Evolutionary conservation across 1,284 basidiomycete genomes (phyloP).

Genomic region (Polyporus tsugae): DNA sequence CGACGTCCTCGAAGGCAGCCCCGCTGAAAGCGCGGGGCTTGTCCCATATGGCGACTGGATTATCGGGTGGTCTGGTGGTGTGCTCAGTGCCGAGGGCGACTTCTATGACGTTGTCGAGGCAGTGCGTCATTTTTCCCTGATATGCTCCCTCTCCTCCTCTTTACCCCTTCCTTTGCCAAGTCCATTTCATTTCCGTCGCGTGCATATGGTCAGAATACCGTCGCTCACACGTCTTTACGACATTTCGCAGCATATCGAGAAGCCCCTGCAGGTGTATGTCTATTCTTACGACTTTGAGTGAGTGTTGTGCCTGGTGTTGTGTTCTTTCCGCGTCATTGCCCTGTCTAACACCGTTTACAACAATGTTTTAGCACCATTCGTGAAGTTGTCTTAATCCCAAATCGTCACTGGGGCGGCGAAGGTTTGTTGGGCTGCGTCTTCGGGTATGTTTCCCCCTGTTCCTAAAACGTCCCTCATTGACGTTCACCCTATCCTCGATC

Average conservation of each 20-base stretch:
- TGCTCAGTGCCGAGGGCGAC: slow-evolving; percentile 91
- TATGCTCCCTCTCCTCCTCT: neutral
- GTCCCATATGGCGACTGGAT: slow-evolving; percentile 93
- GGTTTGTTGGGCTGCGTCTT: slow-evolving; percentile 94
- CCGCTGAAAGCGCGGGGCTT: slow-evolving; percentile 89
- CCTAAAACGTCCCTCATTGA: slow-evolving; percentile 6
- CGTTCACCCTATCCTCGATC: slow-evolving; percentile 10
- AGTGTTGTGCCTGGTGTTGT: slow-evolving; percentile 53
- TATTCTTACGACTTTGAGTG: slow-evolving; percentile 98
- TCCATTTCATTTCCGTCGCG: slow-evolving; percentile 21
- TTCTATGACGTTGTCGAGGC: slow-evolving; percentile 97
- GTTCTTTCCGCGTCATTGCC: slow-evolving; percentile 29
- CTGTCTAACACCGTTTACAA: slow-evolving; percentile 23
- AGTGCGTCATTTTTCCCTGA: slow-evolving; percentile 53
- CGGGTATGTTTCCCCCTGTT: slow-evolving; percentile 63
- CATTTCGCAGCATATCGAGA: slow-evolving; percentile 82
- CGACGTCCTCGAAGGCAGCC: slow-evolving; percentile 95
- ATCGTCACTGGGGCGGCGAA: slow-evolving; percentile 95
- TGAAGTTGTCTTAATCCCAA: slow-evolving; percentile 93
- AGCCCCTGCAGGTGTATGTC: slow-evolving; percentile 92
- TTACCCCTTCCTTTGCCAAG: neutral
- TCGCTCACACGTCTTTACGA: slow-evolving; percentile 9
- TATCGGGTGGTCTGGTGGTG: slow-evolving; percentile 95
- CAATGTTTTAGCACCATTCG: slow-evolving; percentile 73
- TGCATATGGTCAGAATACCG: slow-evolving; percentile 14